Conservation (phyloP, 441 rosid genomes). For the Hura crepitans region DNA sequence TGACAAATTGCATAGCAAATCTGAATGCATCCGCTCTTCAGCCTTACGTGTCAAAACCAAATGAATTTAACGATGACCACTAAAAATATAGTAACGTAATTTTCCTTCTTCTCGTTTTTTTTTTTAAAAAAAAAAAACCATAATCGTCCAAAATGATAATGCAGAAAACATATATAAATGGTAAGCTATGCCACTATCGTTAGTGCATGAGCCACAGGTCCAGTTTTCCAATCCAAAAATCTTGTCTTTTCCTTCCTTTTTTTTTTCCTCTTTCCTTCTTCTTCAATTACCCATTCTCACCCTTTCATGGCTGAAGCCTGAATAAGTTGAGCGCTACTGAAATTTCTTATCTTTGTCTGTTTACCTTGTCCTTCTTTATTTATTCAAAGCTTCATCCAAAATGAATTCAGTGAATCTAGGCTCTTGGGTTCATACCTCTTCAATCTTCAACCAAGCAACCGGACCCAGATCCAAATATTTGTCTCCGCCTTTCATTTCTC, state of each 20-base stretch:
- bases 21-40: too few species aligned
- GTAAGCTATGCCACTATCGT: background rate
- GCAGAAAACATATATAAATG: too few species aligned
- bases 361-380: background rate
- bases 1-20: too few species aligned
- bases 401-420: constrained; percentile 55
- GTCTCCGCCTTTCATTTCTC: constrained; percentile 18
- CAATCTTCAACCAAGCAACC: constrained; percentile 29
- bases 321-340: background rate
- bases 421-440: constrained; percentile 38
- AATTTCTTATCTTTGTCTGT: background rate
- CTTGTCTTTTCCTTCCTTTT: background rate
- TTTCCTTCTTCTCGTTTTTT: too few species aligned
- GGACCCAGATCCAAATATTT: constrained; percentile 36
- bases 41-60: too few species aligned
- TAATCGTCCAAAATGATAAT: too few species aligned
- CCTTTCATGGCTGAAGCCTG: background rate
- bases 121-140: too few species aligned
- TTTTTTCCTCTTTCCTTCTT: background rate
- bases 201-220: background rate
- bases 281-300: background rate
- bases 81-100: too few species aligned
- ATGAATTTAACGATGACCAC: too few species aligned
- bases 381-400: background rate
- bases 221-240: background rate